A percentile compares a stretch with the other conserved stretches of the same genome.
Evolutionary conservation across 192 early-diverging fungal genomes (phyloP).

Genomic region (Chytriomyces sp.): DNA sequence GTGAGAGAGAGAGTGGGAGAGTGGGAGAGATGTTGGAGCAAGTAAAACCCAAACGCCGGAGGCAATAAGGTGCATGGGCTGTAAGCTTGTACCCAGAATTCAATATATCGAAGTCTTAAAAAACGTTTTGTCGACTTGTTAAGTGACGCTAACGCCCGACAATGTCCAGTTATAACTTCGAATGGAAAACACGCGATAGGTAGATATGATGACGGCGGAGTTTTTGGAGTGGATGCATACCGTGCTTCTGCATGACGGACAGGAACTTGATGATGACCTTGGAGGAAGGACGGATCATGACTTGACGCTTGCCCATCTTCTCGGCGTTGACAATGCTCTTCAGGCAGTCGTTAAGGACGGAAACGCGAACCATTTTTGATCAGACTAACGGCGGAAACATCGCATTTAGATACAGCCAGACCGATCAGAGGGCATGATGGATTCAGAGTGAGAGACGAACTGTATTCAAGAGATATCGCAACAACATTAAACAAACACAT

Average conservation of each 20-base stretch:
- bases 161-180: constrained; percentile 78
- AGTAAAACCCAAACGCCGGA: constrained; percentile 36
- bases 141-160: constrained; percentile 53
- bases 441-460: constrained; percentile 52
- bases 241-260: constrained; percentile 98
- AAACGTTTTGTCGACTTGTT: constrained; percentile 63
- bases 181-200: constrained; percentile 32
- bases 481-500: too few relatives aligned
- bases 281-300: constrained; percentile 93
- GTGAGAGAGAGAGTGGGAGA: too few relatives aligned
- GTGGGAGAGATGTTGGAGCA: constrained; percentile 46
- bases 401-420: too few relatives aligned
- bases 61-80: constrained; percentile 44
- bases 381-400: neutral
- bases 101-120: constrained; percentile 76
- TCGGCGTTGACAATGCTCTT: constrained; percentile 99
- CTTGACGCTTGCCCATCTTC: constrained; percentile 97
- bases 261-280: constrained; percentile 99
- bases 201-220: neutral
- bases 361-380: constrained; percentile 92
- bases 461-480: too few relatives aligned
- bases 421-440: constrained; percentile 59
- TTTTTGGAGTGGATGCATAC: constrained; percentile 57
- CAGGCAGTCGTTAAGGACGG: constrained; percentile 94
- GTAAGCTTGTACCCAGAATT: constrained; percentile 54